These are phyloP conservation scores for Sicyos edulis DNA, from an alignment of 306 rosid species.

Conservation along the genomic window DNA sequence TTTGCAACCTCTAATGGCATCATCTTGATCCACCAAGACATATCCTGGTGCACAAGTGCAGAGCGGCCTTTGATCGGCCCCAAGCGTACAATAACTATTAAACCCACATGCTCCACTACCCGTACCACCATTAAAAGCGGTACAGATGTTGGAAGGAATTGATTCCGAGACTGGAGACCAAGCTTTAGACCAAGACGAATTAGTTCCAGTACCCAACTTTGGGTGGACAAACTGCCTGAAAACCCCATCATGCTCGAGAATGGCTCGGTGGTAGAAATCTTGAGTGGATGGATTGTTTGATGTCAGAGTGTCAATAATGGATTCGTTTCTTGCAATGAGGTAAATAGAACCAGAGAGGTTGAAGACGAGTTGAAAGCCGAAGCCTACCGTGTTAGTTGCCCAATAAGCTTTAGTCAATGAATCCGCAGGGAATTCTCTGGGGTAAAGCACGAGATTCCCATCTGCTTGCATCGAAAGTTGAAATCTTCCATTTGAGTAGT, in stretches of 20 bases:
- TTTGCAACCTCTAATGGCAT: slow-evolving; percentile 28
- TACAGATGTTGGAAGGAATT: no score
- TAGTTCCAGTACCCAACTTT: no score
- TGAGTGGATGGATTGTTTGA: slow-evolving; percentile 14
- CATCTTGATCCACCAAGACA: slow-evolving; percentile 24
- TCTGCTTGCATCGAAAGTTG: slow-evolving; percentile 21
- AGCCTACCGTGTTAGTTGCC: background rate
- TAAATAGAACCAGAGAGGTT: slow-evolving; percentile 31
- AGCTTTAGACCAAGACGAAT: no score
- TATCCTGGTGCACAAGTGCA: slow-evolving; percentile 22
- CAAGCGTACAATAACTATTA: slow-evolving; percentile 25
- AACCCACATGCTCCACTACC: background rate
- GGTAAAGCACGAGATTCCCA: slow-evolving; percentile 28
- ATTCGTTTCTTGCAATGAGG: no score
- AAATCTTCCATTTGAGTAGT: slow-evolving; percentile 48
- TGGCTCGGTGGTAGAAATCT: slow-evolving; percentile 38
- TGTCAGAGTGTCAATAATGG: no score
- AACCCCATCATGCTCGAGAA: slow-evolving; percentile 41
- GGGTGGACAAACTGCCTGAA: slow-evolving; percentile 16
- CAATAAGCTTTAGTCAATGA: slow-evolving; percentile 6
- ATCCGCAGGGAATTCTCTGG: slow-evolving; percentile 31
- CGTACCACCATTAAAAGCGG: no score
- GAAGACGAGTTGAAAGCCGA: slow-evolving; percentile 28
- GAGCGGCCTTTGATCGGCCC: slow-evolving; percentile 19
- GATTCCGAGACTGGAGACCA: no score